Evolutionary conservation across 441 rosid genomes (phyloP).

Genomic region (Eutrema salsugineum): DNA sequence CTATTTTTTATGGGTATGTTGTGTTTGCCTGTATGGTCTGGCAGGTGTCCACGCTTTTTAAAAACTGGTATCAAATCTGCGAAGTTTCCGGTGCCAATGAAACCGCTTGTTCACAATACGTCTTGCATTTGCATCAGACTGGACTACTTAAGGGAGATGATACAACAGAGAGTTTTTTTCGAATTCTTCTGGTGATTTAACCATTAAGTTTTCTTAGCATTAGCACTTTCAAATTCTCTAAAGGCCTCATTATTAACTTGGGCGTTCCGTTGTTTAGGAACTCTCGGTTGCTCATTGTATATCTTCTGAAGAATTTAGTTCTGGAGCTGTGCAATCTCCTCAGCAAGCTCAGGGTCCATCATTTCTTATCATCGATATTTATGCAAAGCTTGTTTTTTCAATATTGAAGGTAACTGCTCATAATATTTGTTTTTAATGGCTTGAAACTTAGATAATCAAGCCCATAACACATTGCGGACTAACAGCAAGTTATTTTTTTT

Average conservation of each 20-base stretch:
- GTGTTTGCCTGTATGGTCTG: constrained; percentile 8
- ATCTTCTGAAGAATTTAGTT: constrained; percentile 64
- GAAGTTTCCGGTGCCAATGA: constrained; percentile 83
- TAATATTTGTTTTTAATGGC: not conserved
- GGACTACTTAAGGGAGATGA: constrained; percentile 90
- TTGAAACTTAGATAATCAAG: not conserved
- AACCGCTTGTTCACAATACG: constrained; percentile 53
- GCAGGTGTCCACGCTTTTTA: constrained; percentile 77
- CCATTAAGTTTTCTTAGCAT: not conserved
- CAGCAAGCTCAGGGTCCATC: constrained; percentile 79
- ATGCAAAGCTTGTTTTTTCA: constrained; percentile 81
- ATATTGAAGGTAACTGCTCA: constrained; percentile 59
- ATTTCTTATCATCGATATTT: constrained; percentile 84
- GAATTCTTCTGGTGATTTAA: constrained; percentile 59
- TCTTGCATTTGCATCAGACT: constrained; percentile 72
- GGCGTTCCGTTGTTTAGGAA: constrained; percentile 48
- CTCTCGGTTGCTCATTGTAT: constrained; percentile 88
- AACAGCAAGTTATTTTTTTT: not conserved
- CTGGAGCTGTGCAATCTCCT: constrained; percentile 57
- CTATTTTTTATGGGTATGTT: not conserved
- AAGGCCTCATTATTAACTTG: not conserved
- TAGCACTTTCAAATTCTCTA: not conserved
- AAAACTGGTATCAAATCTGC: constrained; percentile 86
- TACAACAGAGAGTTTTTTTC: constrained; percentile 83
- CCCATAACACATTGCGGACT: constrained; percentile 4